Evolutionary conservation across 345 rosid genomes (phyloP).

Genomic region (Draba incana): DNA sequence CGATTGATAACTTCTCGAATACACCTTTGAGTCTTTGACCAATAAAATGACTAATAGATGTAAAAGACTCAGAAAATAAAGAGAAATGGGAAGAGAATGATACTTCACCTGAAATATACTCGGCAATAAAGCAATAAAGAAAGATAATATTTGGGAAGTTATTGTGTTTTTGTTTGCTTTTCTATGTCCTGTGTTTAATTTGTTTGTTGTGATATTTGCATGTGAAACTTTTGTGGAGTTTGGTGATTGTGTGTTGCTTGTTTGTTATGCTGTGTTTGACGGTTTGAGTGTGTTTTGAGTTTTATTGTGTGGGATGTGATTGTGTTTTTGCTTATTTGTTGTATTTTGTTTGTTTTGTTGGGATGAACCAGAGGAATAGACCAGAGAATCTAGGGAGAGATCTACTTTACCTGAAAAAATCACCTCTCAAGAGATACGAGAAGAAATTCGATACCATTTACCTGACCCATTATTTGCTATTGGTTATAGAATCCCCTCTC

Average conservation of each 20-base stretch:
- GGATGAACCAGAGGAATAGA: too few relatives aligned
- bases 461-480: too few relatives aligned
- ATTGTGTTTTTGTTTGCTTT: too few relatives aligned
- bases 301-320: neutral
- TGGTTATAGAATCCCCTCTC: too few relatives aligned
- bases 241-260: too few relatives aligned
- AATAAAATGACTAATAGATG: neutral
- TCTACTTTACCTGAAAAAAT: neutral
- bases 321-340: neutral
- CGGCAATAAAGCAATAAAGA: too few relatives aligned
- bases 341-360: too few relatives aligned
- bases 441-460: neutral
- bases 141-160: too few relatives aligned
- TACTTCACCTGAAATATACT: neutral
- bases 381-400: neutral
- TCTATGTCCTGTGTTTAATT: too few relatives aligned
- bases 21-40: neutral
- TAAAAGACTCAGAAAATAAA: neutral
- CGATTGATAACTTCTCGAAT: neutral
- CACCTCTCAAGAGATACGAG: neutral
- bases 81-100: neutral
- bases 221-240: too few relatives aligned
- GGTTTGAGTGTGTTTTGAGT: neutral
- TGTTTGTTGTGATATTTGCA: too few relatives aligned
- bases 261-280: neutral